Evolutionary conservation across 805 yeast species (phyloP), one percentile per base, ranked within the genome.

Genomic region (Yamadazyma ubonensis): DNA sequence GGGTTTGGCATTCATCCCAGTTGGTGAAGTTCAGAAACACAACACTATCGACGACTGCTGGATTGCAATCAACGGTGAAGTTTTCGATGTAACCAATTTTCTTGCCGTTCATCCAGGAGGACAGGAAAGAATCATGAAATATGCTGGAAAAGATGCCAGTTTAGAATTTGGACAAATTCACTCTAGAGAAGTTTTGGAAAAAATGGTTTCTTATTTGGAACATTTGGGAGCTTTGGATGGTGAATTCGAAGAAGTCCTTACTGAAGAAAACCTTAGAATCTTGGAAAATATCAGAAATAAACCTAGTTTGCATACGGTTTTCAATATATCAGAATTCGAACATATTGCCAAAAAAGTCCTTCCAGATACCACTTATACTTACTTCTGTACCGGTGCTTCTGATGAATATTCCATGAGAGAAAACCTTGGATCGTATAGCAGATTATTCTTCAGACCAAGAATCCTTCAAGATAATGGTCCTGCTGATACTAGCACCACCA

Each of bases 391-490:
- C 26, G 96, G 89, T 10, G 75, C 95, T 3, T 95, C 86, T 58
- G 96, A 89, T 58, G 96, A 89, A 63, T 76, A 86, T 50, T 73
- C 95, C 2, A 56, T 84, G 57, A 75, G 96, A 50, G 96, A 89
- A 54, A 89, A 88, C 65, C 96, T 87, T 59, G 73, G 78, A 40
- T 95, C 96, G 2, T 89, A 76, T 65, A 91, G 84, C 55, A 70
- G 96, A 29, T 78, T 89, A 38, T 88, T 85, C 67, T 89, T 89
- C 72, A 79, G 83, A 48, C 96, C 96, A 10, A 71, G 77, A 38
- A 71, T 89, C 10, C 66, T 88, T 35, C 85, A 86, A 9, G 57
- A 57, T 18, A 62, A 54, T 11, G 48, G 54, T 5, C 44, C 45
- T 14, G 39, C 58, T 6, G 57, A 58, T 28, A 34, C 45, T 9